phyloP scores from a whole-genome alignment of 2,329 filamentous ascomycete species.

The Ophiostoma montium region DNA sequence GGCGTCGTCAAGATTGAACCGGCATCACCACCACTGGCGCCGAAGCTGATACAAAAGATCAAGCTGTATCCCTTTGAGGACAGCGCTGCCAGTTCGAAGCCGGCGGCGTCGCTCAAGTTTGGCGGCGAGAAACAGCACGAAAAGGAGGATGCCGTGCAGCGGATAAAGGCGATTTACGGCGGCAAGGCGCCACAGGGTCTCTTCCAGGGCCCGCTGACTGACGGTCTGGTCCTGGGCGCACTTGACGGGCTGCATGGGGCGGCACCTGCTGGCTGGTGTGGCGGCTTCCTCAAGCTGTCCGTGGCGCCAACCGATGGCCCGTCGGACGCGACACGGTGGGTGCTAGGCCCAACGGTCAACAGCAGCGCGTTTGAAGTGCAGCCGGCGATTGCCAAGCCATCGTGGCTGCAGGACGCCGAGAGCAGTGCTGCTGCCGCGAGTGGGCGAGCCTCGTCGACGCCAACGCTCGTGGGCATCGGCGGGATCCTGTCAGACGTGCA shows the following conservation, averaged over 20 bases:
- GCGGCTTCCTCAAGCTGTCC: constrained; percentile 71
- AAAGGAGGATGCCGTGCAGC: constrained; percentile 60
- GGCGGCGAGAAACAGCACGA: constrained; percentile 77
- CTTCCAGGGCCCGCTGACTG: constrained; percentile 72
- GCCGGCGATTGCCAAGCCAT: constrained; percentile 51
- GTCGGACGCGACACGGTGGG: constrained; percentile 47
- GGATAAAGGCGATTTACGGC: constrained; percentile 58
- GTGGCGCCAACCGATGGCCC: constrained; percentile 10
- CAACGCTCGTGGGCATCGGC: constrained; percentile 73
- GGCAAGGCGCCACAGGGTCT: constrained; percentile 44
- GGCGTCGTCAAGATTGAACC: constrained; percentile 79
- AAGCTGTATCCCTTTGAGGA: constrained; percentile 70
- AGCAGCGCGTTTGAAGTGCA: constrained; percentile 66
- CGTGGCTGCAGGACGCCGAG: constrained; percentile 29
- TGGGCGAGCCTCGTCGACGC: constrained; percentile 24
- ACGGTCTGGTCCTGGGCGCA: constrained; percentile 63
- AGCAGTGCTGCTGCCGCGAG: constrained; percentile 29
- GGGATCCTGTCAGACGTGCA: constrained; percentile 56
- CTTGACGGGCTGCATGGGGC: constrained; percentile 34
- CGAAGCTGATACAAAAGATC: constrained; percentile 35
- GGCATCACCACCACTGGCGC: constrained; percentile 57
- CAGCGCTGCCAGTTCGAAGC: constrained; percentile 37
- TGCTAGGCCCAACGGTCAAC: constrained; percentile 55
- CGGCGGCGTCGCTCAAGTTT: constrained; percentile 53
- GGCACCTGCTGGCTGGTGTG: constrained; percentile 46